These are phyloP conservation scores for Pelagomonas calceolata DNA, from an alignment of 108 stramenopile species.

Conservation along the genomic window DNA sequence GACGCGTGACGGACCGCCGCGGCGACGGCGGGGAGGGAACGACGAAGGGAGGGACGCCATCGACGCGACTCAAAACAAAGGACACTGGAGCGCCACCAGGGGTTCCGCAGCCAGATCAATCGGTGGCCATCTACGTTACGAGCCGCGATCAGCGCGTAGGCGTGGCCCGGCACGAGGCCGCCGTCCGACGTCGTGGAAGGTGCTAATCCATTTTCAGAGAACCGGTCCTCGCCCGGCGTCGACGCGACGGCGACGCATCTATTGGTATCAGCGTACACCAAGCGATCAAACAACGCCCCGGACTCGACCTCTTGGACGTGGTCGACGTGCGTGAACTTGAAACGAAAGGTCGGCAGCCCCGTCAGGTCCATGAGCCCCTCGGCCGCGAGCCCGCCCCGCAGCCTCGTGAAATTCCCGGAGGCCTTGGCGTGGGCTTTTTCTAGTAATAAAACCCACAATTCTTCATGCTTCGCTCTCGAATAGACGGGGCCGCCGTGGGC, in stretches of 20 bases:
- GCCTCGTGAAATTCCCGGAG: slow-evolving; percentile 16
- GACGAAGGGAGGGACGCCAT: too few species aligned
- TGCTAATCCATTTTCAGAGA: too few species aligned
- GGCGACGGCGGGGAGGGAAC: too few species aligned
- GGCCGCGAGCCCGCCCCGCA: slow-evolving; percentile 20
- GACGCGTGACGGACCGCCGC: too few species aligned
- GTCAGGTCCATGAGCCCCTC: slow-evolving; percentile 32
- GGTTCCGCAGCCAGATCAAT: slow-evolving; percentile 26
- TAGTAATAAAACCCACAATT: slow-evolving; percentile 29
- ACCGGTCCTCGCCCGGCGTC: background rate
- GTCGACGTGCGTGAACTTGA: background rate
- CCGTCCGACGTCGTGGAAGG: too few species aligned
- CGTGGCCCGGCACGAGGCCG: slow-evolving; percentile 23
- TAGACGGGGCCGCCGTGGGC: slow-evolving; percentile 10
- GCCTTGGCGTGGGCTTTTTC: slow-evolving; percentile 39
- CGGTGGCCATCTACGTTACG: slow-evolving; percentile 2
- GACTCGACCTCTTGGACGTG: background rate
- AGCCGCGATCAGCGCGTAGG: slow-evolving; percentile 19
- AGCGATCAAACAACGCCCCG: background rate
- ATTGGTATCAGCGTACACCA: background rate
- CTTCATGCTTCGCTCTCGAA: slow-evolving; percentile 2
- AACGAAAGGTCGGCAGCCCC: slow-evolving; percentile 15
- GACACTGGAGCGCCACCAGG: too few species aligned
- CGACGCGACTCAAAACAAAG: too few species aligned
- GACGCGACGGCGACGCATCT: background rate